Evolutionary conservation across 331 rosid genomes (phyloP).

Genomic region (Pyracantha coccinea): DNA sequence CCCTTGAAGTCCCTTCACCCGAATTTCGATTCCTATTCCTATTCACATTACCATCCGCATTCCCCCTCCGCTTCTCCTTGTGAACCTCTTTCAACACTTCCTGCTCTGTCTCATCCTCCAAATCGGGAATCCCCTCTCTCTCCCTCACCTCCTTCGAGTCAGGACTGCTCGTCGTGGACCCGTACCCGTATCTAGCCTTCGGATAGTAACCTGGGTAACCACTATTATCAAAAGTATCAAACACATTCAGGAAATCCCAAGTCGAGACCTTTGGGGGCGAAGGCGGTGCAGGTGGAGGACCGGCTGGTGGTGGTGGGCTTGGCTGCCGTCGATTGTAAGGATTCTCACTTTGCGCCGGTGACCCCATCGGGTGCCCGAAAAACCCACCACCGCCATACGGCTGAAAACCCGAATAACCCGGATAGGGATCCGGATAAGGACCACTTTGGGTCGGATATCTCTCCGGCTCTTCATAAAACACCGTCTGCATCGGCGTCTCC

Average conservation of each 20-base stretch:
- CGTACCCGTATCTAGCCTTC: slow-evolving; percentile 33
- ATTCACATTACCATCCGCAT: slow-evolving; percentile 14
- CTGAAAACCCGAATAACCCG: slow-evolving; percentile 28
- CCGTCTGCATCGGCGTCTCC: slow-evolving; percentile 40
- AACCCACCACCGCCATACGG: slow-evolving; percentile 37
- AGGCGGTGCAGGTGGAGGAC: slow-evolving; percentile 67
- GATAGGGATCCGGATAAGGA: slow-evolving; percentile 35
- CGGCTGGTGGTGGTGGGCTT: slow-evolving; percentile 13
- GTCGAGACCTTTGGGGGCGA: slow-evolving; percentile 74
- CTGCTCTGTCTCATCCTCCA: slow-evolving; percentile 83
- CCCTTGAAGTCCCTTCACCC: slow-evolving; percentile 58
- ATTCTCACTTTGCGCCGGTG: slow-evolving; percentile 23
- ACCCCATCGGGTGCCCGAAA: slow-evolving; percentile 49
- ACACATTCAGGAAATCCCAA: slow-evolving; percentile 84
- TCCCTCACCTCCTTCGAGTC: slow-evolving; percentile 93
- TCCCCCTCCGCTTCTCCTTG: slow-evolving; percentile 41
- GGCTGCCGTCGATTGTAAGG: slow-evolving; percentile 24
- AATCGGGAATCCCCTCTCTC: slow-evolving; percentile 95
- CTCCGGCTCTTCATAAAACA: slow-evolving; percentile 50
- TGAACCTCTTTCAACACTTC: slow-evolving; percentile 38
- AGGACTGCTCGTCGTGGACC: slow-evolving; percentile 70
- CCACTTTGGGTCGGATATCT: slow-evolving; percentile 29
- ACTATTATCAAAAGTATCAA: slow-evolving; percentile 43
- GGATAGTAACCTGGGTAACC: slow-evolving; percentile 41
- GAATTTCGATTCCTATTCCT: slow-evolving; percentile 17